Evolutionary conservation across 495 filamentous ascomycete genomes (phyloP).

Genomic region (Pseudomonodictys pantanalensis): DNA sequence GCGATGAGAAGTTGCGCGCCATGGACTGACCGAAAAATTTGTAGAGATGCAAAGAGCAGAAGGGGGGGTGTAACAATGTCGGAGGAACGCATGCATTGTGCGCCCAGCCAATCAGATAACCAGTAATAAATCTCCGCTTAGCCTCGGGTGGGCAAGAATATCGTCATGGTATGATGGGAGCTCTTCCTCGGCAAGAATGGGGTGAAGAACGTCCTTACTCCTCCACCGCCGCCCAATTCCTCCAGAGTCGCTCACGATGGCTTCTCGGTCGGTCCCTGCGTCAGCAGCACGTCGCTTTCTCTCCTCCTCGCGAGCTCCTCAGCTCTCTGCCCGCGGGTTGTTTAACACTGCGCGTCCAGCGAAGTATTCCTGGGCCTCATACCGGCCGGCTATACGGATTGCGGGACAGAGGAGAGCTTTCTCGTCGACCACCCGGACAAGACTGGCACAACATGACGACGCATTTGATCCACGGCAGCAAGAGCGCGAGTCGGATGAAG

Average conservation of each 20-base stretch:
- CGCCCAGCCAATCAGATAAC: conserved; percentile 8
- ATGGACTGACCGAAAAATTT: too few relatives aligned
- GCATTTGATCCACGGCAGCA: conserved; percentile 67
- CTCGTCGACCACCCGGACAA: conserved; percentile 21
- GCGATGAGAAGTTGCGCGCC: not conserved
- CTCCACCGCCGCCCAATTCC: not conserved
- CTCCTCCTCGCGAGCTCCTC: not conserved
- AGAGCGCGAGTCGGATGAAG: conserved; percentile 86
- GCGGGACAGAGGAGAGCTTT: conserved; percentile 32
- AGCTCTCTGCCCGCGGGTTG: conserved; percentile 1
- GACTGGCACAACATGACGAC: conserved; percentile 57
- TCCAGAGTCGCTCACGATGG: conserved; percentile 18
- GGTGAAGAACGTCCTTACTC: conserved; percentile 2
- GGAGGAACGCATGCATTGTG: not conserved
- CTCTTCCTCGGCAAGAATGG: not conserved
- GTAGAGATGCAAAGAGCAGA: not conserved
- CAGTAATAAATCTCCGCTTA: conserved; percentile 25
- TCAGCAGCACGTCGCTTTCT: conserved; percentile 15
- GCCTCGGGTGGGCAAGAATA: conserved; percentile 10
- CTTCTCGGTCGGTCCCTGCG: conserved; percentile 19
- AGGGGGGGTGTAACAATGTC: not conserved
- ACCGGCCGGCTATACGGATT: conserved; percentile 28
- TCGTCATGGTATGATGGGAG: conserved; percentile 18
- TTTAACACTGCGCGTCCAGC: not conserved
- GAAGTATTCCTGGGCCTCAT: conserved; percentile 1